Conservation (phyloP, 441 rosid species). For the Capsella rubella region DNA sequence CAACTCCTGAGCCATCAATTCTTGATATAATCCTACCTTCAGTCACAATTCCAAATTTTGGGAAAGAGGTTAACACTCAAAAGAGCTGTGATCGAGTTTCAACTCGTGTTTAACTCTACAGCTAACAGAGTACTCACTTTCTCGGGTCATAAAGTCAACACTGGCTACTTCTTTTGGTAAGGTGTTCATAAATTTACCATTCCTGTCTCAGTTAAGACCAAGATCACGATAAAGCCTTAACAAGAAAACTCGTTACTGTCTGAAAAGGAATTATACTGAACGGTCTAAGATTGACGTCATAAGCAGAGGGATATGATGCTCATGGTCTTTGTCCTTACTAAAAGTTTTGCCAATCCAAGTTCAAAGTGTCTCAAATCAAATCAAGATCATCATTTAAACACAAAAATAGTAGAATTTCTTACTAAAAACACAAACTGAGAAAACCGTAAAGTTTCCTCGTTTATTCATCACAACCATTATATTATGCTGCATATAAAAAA, state of each 20-base stretch:
- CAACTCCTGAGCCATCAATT: constrained; percentile 44
- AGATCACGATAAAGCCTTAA: constrained; percentile 22
- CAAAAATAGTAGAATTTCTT: neutral
- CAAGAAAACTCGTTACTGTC: neutral
- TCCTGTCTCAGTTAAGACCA: constrained; percentile 51
- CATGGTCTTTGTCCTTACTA: neutral
- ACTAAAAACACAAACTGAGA: constrained; percentile 11
- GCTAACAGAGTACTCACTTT: constrained; percentile 22
- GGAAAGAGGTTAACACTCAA: constrained; percentile 25
- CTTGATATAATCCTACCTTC: constrained; percentile 64
- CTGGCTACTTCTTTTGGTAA: constrained; percentile 37
- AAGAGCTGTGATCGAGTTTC: constrained; percentile 42
- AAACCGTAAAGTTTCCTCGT: constrained; percentile 34
- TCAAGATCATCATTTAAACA: constrained; percentile 1
- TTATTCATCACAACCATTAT: constrained; percentile 38
- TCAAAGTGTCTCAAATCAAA: constrained; percentile 16
- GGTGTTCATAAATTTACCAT: constrained; percentile 34
- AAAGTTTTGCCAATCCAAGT: constrained; percentile 5
- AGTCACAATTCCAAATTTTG: constrained; percentile 53
- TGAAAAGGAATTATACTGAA: neutral
- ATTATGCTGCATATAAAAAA: constrained; percentile 22
- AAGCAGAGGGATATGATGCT: constrained; percentile 15
- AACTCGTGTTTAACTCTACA: constrained; percentile 33
- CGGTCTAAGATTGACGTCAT: neutral
- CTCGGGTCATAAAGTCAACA: constrained; percentile 26